Conservation (phyloP, 345 rosid genomes). For the Luvunga scandens region DNA sequence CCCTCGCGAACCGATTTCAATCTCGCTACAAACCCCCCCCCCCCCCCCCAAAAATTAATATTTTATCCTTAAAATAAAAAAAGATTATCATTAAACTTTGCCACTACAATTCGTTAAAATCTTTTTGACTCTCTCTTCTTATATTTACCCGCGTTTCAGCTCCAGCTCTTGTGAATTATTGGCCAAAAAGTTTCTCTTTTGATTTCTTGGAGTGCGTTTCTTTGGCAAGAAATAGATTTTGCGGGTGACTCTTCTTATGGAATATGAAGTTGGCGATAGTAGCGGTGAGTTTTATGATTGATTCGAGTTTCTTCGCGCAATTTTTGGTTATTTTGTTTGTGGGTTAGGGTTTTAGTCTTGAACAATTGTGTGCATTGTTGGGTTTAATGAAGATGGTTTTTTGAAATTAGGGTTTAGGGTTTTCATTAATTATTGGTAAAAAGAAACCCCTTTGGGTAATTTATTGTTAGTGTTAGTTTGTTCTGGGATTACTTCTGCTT, state of each 20-base stretch:
- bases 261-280: conserved; percentile 42
- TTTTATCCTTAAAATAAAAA: not conserved
- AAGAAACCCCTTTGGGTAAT: not conserved
- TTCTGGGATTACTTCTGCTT: not conserved
- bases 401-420: conserved; percentile 30
- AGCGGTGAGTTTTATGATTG: conserved; percentile 38
- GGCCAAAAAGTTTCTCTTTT: not conserved
- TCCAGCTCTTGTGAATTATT: not conserved
- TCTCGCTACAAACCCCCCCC: not conserved
- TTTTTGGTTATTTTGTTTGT: not conserved
- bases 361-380: not conserved
- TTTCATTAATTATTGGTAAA: not conserved
- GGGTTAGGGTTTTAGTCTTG: conserved; percentile 5
- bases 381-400: not conserved
- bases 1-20: not conserved
- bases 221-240: not conserved
- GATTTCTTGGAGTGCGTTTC: not conserved
- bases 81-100: not conserved
- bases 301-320: not conserved
- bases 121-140: not conserved
- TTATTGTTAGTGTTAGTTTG: not conserved
- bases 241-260: conserved; percentile 36
- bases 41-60: no score
- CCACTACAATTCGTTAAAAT: not conserved
- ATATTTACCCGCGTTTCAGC: not conserved